Conservation (phyloP, 768 basidiomycete species). For the Termitomyces sp. region DNA sequence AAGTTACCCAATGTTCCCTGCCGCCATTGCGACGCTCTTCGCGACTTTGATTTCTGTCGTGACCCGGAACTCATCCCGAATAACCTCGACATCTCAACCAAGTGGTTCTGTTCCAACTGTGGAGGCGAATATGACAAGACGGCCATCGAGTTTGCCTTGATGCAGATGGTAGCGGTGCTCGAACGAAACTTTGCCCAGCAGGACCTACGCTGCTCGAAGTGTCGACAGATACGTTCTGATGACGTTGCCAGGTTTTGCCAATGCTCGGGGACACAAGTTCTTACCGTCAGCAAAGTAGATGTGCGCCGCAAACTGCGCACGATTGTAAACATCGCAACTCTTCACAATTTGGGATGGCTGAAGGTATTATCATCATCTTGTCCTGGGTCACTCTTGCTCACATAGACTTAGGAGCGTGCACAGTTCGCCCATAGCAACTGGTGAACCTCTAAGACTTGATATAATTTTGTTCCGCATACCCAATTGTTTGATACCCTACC, state of each 20-base stretch:
- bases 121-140: slow-evolving; percentile 84
- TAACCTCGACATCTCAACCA: slow-evolving; percentile 40
- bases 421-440: slow-evolving; percentile 37
- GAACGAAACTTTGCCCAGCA: slow-evolving; percentile 80
- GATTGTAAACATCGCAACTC: slow-evolving; percentile 76
- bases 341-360: slow-evolving; percentile 61
- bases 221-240: slow-evolving; percentile 86
- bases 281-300: slow-evolving; percentile 70
- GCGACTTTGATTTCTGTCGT: slow-evolving; percentile 94
- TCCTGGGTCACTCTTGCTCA: not conserved
- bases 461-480: not conserved
- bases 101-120: slow-evolving; percentile 70
- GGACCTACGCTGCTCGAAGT: slow-evolving; percentile 84
- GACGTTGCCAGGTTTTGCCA: slow-evolving; percentile 80
- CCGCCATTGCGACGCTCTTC: slow-evolving; percentile 74
- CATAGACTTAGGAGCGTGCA: slow-evolving; percentile 35
- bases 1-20: slow-evolving; percentile 86
- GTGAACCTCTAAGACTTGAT: slow-evolving; percentile 16
- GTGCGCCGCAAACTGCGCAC: slow-evolving; percentile 68
- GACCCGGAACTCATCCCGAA: slow-evolving; percentile 77
- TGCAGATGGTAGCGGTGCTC: slow-evolving; percentile 66
- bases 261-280: slow-evolving; percentile 82
- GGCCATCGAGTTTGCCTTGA: slow-evolving; percentile 81
- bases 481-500: slow-evolving; percentile 9
- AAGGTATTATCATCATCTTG: slow-evolving; percentile 40